Evolutionary conservation across 2,329 filamentous ascomycete genomes (phyloP), one percentile per base, ranked within the genome.

Genomic region (Ramularia endophylla): DNA sequence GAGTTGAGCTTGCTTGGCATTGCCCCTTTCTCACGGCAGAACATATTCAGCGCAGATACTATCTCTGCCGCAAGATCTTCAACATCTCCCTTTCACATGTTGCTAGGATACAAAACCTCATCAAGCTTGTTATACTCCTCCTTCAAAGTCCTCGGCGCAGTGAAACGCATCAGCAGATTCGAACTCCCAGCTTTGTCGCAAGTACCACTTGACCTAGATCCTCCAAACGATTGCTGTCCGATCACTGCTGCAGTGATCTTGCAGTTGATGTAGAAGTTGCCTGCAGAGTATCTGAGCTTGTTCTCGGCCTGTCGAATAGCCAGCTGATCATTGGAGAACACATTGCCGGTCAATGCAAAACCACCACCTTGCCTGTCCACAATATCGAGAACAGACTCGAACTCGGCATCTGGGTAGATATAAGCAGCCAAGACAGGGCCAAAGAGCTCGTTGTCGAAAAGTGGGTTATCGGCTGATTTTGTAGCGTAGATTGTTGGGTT

Each of bases 211-310:
- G 70, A 70, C 38, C 73, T 63, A n/a, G 70, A 70, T 27, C 73
- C 73, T 44, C 73, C 73, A 35, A 61, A 61, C 1, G 56, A 52
- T 47, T 61, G 59, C 48, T 60, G 59, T 6, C 55, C 59, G 12
- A 60, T 54, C 48, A 67, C 64, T 47, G 67, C 58, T 38, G 67
- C 73, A 3, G 73, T 76, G 52, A 69, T 81, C 75, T 88, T 88
- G 70, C 81, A 84, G 69, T 88, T 89, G 68, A 88, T 75, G 68
- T 89, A 89, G 64, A 88, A 88, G 70, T 89, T 89, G 32, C 85
- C 85, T 1, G 84, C 83, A 0, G 81, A 70, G 60, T 87, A 78
- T 50, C 83, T 73, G 38, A 89, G 72, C 47, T 71, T 74, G 54
- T 87, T 77, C 62, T 87, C 83, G 0, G 83, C 85, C 41, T 72